Evolutionary conservation across 2,329 filamentous ascomycete genomes (phyloP).

Genomic region (Aspergillus viridinutans): DNA sequence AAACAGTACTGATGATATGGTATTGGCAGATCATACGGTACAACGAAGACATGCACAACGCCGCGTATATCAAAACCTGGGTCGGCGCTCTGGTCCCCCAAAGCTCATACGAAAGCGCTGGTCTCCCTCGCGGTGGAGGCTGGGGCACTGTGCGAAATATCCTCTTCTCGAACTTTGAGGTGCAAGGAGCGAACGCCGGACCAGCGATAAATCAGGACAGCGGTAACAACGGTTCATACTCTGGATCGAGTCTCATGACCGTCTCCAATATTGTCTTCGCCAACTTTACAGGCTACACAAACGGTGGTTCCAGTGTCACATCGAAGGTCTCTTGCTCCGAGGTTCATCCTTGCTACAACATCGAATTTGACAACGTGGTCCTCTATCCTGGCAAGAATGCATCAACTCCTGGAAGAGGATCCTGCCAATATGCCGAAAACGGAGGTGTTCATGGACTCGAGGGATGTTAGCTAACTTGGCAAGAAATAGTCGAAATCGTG

Average conservation of each 20-base stretch:
- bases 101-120: constrained; percentile 47
- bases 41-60: constrained; percentile 45
- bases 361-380: constrained; percentile 43
- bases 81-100: constrained; percentile 47
- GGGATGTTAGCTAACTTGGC: constrained; percentile 1
- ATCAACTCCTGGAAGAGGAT: constrained; percentile 29
- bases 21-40: constrained; percentile 36
- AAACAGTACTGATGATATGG: no score
- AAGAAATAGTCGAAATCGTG: not conserved
- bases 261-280: no score
- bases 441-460: constrained; percentile 38
- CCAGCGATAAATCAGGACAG: no score
- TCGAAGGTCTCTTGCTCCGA: constrained; percentile 47
- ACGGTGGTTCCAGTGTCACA: constrained; percentile 19
- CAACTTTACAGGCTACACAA: constrained; percentile 25
- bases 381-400: constrained; percentile 30
- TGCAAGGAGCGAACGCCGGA: constrained; percentile 41
- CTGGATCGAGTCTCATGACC: no score
- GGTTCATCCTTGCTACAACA: constrained; percentile 50
- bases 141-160: constrained; percentile 53
- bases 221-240: no score
- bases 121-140: constrained; percentile 48
- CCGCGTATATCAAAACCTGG: constrained; percentile 56
- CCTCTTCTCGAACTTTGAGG: constrained; percentile 49
- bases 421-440: constrained; percentile 34